Evolutionary conservation across 306 rosid species (phyloP), one percentile per base, ranked within the genome.

Genomic region (Bauhinia variegata): DNA sequence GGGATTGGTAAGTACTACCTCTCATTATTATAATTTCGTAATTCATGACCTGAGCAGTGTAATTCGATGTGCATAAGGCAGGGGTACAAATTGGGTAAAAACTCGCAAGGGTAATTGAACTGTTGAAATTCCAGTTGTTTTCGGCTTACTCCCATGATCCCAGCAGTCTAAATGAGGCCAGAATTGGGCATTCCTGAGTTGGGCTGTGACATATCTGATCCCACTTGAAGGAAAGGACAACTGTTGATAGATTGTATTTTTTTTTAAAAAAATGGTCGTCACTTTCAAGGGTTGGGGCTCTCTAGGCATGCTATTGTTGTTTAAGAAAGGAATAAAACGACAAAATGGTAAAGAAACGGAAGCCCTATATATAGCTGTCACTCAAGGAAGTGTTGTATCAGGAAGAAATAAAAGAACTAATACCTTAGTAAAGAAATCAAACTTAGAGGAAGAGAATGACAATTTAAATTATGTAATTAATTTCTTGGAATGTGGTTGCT

Each of bases 1-100:
- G 99, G 99, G 56, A 95, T 95, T 54, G 99, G 99, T 88, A 78
- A 79, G 86, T 54, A 76, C 65, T 57, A 42, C 54, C 15, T 75
- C 44, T 54, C 23, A 11, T 33, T 73, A 56, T 64, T 13, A 37
- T 60, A 59, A 36, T 68, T 13, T 16, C 33, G 14, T 6, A 38
- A 57, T 36, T 57, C 62, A 28, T 33, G 18, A 56, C 63, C 48
- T 67, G 31, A 34, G 33, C 4, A 38, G 4, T 42, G 62, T 1
- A 12, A 60, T 28, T 65, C 19, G 31, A 72, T 60, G 19, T 60
- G 54, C 58, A 23, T 37, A 60, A 36, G 19, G 43, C 32, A 19
- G 54, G 41, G 15, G 34, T 51, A 11, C 68, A 58, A 41, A 15
- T 5, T 57, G 18, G 34, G 42, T 56, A 23, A 4, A 8, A 56